Evolutionary conservation across 352 stramenopile species (phyloP).

Genomic region (Phytophthora tubulina): DNA sequence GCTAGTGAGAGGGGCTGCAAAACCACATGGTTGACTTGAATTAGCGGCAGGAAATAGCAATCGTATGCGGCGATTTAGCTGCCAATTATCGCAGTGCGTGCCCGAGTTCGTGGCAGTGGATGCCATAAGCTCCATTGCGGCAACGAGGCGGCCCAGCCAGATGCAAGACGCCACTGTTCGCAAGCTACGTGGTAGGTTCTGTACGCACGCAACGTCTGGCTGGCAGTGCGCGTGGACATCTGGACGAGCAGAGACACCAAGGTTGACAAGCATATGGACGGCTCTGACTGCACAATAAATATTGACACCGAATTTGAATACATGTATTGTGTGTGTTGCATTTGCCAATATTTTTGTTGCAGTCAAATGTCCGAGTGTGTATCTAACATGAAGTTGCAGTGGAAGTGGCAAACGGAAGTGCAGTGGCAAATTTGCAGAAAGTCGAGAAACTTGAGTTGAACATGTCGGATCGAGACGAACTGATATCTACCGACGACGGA

Average conservation of each 20-base stretch:
- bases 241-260: constrained; percentile 30
- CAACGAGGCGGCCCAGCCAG: background rate
- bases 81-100: constrained; percentile 23
- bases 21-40: constrained; percentile 23
- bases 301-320: constrained; percentile 1
- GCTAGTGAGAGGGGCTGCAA: constrained; percentile 7
- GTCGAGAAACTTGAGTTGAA: constrained; percentile 23
- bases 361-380: constrained; percentile 44
- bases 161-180: constrained; percentile 29
- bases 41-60: constrained; percentile 23
- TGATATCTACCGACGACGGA: constrained; percentile 7
- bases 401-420: background rate
- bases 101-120: constrained; percentile 31
- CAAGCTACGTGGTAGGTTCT: constrained; percentile 40
- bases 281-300: constrained; percentile 1
- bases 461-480: constrained; percentile 7
- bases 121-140: background rate
- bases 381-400: constrained; percentile 24
- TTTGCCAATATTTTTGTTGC: constrained; percentile 24
- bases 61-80: constrained; percentile 17
- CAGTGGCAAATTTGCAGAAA: constrained; percentile 27
- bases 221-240: constrained; percentile 39
- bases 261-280: constrained; percentile 23
- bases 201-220: constrained; percentile 37
- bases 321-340: background rate